phyloP scores from a whole-genome alignment of 2,329 filamentous ascomycete genomes.

The Exserohilum turcica region DNA sequence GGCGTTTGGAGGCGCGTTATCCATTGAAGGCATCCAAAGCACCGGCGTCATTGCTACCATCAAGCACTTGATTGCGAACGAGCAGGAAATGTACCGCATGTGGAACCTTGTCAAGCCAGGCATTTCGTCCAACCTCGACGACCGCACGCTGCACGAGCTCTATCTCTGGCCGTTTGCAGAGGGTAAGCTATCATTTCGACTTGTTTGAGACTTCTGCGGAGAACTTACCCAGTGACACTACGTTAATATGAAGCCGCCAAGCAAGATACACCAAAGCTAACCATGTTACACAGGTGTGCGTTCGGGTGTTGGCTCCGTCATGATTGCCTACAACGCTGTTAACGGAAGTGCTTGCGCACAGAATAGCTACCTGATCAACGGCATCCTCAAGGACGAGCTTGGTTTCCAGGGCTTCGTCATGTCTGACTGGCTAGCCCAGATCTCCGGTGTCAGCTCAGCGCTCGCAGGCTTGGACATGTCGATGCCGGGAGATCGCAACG shows the following conservation, averaged over 20 bases:
- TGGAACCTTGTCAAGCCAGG: constrained; percentile 47
- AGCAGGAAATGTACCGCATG: constrained; percentile 65
- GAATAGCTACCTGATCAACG: constrained; percentile 81
- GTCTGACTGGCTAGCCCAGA: constrained; percentile 86
- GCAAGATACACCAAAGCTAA: not conserved
- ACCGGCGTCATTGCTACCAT: constrained; percentile 73
- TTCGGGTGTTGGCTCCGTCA: constrained; percentile 77
- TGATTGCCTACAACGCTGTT: constrained; percentile 74
- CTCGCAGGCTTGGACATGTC: constrained; percentile 84
- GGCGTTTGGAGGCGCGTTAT: constrained; percentile 76
- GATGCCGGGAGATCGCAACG: constrained; percentile 73
- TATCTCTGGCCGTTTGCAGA: constrained; percentile 89
- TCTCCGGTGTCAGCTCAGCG: constrained; percentile 77
- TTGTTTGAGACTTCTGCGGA: not conserved
- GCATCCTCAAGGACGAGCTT: constrained; percentile 82
- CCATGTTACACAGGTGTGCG: constrained; percentile 56
- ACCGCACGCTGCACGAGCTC: constrained; percentile 75
- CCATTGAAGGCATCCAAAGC: constrained; percentile 75
- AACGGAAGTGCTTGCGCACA: constrained; percentile 64
- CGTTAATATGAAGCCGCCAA: too few species aligned
- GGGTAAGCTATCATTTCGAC: constrained; percentile 34
- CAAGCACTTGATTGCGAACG: constrained; percentile 74
- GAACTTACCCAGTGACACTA: too few species aligned
- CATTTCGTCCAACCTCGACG: constrained; percentile 69
- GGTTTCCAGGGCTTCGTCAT: constrained; percentile 75